A percentile compares a stretch with the other conserved stretches of the same genome.
Evolutionary conservation across 202 grass and related monocot genomes (phyloP).

Genomic region (Brachypodium distachyon): DNA sequence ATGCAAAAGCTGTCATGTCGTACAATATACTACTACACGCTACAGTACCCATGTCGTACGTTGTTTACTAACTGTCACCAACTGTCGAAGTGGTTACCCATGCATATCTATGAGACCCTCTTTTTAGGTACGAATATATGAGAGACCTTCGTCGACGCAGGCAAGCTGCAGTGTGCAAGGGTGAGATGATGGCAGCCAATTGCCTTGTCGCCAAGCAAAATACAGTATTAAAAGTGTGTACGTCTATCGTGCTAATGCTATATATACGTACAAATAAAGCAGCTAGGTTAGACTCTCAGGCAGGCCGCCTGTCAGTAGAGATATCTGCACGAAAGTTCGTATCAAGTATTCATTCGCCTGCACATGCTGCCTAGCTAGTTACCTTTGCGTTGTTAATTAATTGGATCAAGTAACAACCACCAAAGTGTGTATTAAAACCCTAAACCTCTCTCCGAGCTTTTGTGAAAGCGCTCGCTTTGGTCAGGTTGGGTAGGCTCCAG

Average conservation of each 20-base stretch:
- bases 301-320: neutral
- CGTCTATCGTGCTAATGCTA: neutral
- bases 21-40: neutral
- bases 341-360: constrained; percentile 14
- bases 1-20: neutral
- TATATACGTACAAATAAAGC: constrained; percentile 17
- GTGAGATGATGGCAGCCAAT: constrained; percentile 32
- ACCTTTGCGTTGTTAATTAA: neutral
- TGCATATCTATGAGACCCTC: too few relatives aligned
- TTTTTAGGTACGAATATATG: too few relatives aligned
- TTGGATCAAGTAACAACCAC: neutral
- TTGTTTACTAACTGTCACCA: constrained; percentile 28
- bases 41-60: too few relatives aligned
- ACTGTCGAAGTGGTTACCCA: constrained; percentile 8
- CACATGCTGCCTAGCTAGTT: neutral
- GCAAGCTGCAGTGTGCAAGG: neutral
- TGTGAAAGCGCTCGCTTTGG: constrained; percentile 37
- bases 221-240: neutral
- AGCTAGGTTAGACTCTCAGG: neutral
- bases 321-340: constrained; percentile 32
- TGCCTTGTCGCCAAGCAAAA: constrained; percentile 5
- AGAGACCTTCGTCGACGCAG: too few relatives aligned
- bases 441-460: constrained; percentile 23
- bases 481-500: constrained; percentile 46
- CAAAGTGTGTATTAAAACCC: neutral